Conservation (phyloP, 371 early-diverging fungal genomes). For the Mortierella polycephala region DNA sequence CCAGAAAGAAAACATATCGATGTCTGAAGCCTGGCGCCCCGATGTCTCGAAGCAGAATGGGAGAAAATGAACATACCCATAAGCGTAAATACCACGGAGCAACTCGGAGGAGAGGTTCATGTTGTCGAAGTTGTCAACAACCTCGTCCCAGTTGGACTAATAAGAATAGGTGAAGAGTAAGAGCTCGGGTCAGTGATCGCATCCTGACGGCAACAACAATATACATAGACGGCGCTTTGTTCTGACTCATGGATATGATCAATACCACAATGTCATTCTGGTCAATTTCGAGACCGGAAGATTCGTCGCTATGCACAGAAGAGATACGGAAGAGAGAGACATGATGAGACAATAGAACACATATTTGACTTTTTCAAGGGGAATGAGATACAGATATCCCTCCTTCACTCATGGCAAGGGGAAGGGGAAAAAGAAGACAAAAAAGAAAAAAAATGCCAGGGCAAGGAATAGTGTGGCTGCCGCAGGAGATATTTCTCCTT, state of each 20-base stretch:
- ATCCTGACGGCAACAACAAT: neutral
- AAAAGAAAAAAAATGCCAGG: neutral
- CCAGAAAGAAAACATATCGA: neutral
- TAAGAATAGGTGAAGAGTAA: neutral
- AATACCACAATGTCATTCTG: constrained; percentile 55
- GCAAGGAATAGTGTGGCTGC: constrained; percentile 2
- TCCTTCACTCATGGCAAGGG: too few relatives aligned
- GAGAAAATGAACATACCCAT: constrained; percentile 68
- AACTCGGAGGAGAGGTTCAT: constrained; percentile 87
- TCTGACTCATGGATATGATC: neutral
- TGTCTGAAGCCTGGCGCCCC: neutral
- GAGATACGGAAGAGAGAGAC: neutral
- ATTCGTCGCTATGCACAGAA: constrained; percentile 28
- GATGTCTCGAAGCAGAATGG: neutral
- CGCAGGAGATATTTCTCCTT: neutral
- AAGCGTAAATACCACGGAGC: constrained; percentile 90
- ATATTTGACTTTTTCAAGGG: neutral
- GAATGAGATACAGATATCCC: too few relatives aligned
- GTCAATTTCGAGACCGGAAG: constrained; percentile 42
- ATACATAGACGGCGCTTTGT: too few relatives aligned
- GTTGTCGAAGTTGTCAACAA: constrained; percentile 84
- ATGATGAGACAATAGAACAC: neutral
- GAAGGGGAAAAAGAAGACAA: neutral
- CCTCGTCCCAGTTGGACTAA: constrained; percentile 81
- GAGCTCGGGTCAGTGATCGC: neutral